Conservation (phyloP, 2,329 filamentous ascomycete species). For the Alternaria triticimaculans region DNA sequence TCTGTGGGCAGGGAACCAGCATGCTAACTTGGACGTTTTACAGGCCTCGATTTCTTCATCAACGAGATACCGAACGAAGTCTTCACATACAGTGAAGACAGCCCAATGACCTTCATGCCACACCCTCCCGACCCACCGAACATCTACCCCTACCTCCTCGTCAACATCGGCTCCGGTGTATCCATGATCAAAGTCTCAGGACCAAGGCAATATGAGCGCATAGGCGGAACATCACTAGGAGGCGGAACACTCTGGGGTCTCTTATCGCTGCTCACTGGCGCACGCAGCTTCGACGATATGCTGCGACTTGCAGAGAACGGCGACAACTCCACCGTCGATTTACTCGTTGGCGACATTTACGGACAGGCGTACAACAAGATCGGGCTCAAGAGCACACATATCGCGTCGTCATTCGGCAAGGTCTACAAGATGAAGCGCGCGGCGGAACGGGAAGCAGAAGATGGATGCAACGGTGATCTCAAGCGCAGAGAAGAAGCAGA, state of each 20-base stretch:
- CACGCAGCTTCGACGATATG: slow-evolving; percentile 97
- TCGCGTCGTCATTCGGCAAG: slow-evolving; percentile 95
- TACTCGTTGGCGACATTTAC: slow-evolving; percentile 98
- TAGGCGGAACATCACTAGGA: slow-evolving; percentile 92
- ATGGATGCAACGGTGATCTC: slow-evolving; percentile 63
- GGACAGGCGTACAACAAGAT: slow-evolving; percentile 96
- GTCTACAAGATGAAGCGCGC: slow-evolving; percentile 92
- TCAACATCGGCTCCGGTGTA: slow-evolving; percentile 97
- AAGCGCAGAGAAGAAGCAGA: slow-evolving; percentile 47
- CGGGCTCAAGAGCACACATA: slow-evolving; percentile 91
- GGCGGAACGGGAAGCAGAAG: slow-evolving; percentile 79
- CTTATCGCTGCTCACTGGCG: slow-evolving; percentile 88
- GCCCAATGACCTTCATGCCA: slow-evolving; percentile 88
- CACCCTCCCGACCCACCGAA: slow-evolving; percentile 66
- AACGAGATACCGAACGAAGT: slow-evolving; percentile 96
- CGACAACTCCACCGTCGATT: slow-evolving; percentile 92
- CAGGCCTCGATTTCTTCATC: slow-evolving; percentile 95
- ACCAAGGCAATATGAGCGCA: slow-evolving; percentile 82
- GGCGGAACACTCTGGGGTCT: slow-evolving; percentile 98
- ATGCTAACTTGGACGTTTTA: slow-evolving; percentile 9
- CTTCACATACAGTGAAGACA: slow-evolving; percentile 85
- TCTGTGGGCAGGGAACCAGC: background rate
- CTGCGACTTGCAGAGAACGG: slow-evolving; percentile 86
- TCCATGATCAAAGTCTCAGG: slow-evolving; percentile 97
- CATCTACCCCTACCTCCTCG: slow-evolving; percentile 94